Base-by-base conservation (phyloP, 257 asterid species). In the Gynochthodes officinalis region DNA sequence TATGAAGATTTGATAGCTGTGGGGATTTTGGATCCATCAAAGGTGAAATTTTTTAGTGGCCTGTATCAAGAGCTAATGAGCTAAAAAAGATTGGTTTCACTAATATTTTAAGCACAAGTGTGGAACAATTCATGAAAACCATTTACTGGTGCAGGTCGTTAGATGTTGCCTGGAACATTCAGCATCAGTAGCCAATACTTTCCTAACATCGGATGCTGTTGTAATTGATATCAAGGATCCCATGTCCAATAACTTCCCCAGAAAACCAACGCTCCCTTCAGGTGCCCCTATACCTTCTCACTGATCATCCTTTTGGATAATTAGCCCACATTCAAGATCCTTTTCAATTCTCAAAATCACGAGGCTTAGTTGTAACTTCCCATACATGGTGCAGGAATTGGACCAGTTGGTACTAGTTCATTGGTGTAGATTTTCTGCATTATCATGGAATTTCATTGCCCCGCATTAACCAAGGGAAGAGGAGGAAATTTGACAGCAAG, bases 101-200 rank as follows among this genome's bases (percentile, higher is more conserved):
- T 30, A 7, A 16, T 63, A 16, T 63, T 4, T 63, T 18, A 33
- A 21, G 35, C n/a, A 28, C 10, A 33, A 49, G 16, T 37, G 39
- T 19, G 16, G 23, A 30, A 52, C n/a, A 46, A 58, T 53, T 39
- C 48, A 66, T 11, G 4, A 40, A 25, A 55, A 44, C 4, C 7
- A 30, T 57, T 21, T 32, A 60, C 3, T 37, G 3, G 64, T 76
- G 19, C 85, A 91, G 95, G 96, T 92, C 23, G 92, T 92, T 7
- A 78, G 98, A 75, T 92, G 98, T 81, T 92, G 96, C 83, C 83
- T 89, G 78, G 96, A 89, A 76, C 92, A 92, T 64, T 88, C 96
- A 54, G 87, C 90, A 16, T 89, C 96, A 13, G 93, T 92, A 21
- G 95, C 92, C 39, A 86, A 77, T 81, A 82, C 88, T 1, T 89